phyloP scores from a whole-genome alignment of 2,329 filamentous ascomycete genomes.

The Verticillium dahliae region DNA sequence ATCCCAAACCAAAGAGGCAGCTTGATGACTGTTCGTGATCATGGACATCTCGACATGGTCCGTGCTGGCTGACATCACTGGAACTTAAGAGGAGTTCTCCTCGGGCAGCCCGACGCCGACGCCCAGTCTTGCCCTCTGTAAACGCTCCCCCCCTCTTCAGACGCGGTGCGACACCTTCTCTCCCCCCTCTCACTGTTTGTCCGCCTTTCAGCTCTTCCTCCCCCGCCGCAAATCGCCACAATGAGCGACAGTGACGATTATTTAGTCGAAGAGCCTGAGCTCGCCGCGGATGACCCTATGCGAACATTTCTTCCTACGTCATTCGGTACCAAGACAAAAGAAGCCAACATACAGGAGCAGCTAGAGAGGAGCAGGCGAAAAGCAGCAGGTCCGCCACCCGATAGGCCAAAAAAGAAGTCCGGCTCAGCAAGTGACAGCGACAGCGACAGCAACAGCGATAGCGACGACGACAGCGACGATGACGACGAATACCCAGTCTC shows the following conservation, averaged over 20 bases:
- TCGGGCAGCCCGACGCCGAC: neutral
- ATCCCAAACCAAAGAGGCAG: neutral
- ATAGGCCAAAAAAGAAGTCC: conserved; percentile 8
- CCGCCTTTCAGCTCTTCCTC: no score
- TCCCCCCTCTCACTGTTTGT: no score
- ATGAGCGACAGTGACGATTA: conserved; percentile 59
- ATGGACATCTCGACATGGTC: neutral
- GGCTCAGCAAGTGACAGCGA: conserved; percentile 29
- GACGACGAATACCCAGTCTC: conserved; percentile 88
- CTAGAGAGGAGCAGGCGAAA: conserved; percentile 70
- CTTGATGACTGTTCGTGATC: no score
- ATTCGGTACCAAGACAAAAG: conserved; percentile 76
- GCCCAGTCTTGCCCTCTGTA: neutral
- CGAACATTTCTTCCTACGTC: conserved; percentile 71
- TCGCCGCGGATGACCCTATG: conserved; percentile 62
- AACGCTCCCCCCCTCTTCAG: no score
- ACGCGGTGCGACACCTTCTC: no score
- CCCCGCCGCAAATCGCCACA: conserved; percentile 7
- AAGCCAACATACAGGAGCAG: conserved; percentile 70
- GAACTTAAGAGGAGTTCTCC: neutral
- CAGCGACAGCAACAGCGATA: conserved; percentile 46
- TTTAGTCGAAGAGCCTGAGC: conserved; percentile 46
- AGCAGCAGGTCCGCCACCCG: conserved; percentile 13
- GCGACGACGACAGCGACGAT: conserved; percentile 59
- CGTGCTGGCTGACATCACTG: neutral